Conservation (phyloP, 176 grass and related monocot genomes). For the Puya raimondii region DNA sequence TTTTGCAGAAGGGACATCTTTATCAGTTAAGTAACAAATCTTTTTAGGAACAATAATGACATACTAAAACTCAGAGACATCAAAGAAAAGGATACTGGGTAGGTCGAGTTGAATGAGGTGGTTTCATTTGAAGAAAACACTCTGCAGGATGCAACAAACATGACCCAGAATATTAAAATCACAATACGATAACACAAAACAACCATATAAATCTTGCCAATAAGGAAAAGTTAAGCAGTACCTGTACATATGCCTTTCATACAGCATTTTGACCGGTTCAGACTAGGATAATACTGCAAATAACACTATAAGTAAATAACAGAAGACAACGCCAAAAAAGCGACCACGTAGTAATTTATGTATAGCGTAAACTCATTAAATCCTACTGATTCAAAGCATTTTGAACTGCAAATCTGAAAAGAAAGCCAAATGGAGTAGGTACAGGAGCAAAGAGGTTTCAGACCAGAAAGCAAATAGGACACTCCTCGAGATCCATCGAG, state of each 20-base stretch:
- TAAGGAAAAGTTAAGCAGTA: conserved; percentile 15
- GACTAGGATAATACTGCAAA: conserved; percentile 82
- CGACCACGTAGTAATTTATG: neutral
- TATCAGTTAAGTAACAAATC: conserved; percentile 39
- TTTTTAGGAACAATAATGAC: conserved; percentile 6
- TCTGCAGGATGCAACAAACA: conserved; percentile 52
- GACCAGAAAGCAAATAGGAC: conserved; percentile 99
- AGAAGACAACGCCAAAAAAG: conserved; percentile 7
- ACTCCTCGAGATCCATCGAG: conserved; percentile 67
- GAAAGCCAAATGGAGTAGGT: neutral
- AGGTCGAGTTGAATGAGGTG: conserved; percentile 74
- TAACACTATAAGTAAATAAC: conserved; percentile 20
- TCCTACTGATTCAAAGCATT: conserved; percentile 4
- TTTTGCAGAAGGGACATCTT: conserved; percentile 99
- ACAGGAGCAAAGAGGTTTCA: conserved; percentile 24
- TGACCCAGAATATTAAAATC: conserved; percentile 19
- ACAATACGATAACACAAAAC: neutral
- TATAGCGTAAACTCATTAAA: neutral
- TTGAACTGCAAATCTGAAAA: conserved; percentile 5
- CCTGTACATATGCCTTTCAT: conserved; percentile 98
- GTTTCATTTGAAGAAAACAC: conserved; percentile 99
- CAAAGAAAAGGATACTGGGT: conserved; percentile 80
- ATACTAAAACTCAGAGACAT: conserved; percentile 15
- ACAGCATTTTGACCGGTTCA: conserved; percentile 95
- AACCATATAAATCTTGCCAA: conserved; percentile 4